A percentile compares a stretch with the other conserved stretches of the same genome.
phyloP scores from a whole-genome alignment of 192 early-diverging fungal species.

The Phlyctochytrium planicorne region DNA sequence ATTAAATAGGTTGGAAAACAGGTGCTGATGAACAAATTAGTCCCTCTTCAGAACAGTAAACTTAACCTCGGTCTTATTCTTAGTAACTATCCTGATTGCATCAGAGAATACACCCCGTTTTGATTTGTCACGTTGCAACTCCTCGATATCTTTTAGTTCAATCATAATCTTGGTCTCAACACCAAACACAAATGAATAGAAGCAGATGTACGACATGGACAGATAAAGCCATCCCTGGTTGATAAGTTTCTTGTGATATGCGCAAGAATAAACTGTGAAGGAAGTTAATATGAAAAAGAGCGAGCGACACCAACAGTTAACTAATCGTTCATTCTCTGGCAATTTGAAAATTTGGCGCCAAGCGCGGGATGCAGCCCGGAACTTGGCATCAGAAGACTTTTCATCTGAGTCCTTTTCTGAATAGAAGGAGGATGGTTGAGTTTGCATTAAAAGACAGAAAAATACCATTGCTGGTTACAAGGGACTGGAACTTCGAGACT shows the following conservation, averaged over 20 bases:
- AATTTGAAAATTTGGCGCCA: slow-evolving; percentile 89
- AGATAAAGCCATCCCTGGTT: slow-evolving; percentile 99
- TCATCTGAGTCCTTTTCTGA: slow-evolving; percentile 76
- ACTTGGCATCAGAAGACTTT: slow-evolving; percentile 79
- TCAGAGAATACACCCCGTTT: slow-evolving; percentile 90
- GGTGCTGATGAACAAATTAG: slow-evolving; percentile 49
- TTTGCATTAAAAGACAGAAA: neutral
- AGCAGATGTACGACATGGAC: slow-evolving; percentile 88
- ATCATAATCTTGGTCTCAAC: slow-evolving; percentile 89
- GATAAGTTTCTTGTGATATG: slow-evolving; percentile 75
- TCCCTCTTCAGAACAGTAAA: slow-evolving; percentile 9
- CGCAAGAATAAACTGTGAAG: slow-evolving; percentile 80
- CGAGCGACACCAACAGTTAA: slow-evolving; percentile 68
- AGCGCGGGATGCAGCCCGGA: slow-evolving; percentile 79
- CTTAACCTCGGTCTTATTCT: slow-evolving; percentile 73
- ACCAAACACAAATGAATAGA: slow-evolving; percentile 92
- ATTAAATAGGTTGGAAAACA: slow-evolving; percentile 93
- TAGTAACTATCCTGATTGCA: slow-evolving; percentile 80
- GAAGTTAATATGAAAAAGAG: neutral
- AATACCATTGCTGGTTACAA: slow-evolving; percentile 76
- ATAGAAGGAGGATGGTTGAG: neutral
- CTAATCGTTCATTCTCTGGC: slow-evolving; percentile 76
- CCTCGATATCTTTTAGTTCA: slow-evolving; percentile 89
- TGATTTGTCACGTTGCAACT: slow-evolving; percentile 81
- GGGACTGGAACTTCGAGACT: slow-evolving; percentile 84